These are phyloP conservation scores for Pisolithus tinctorius DNA, from an alignment of 768 basidiomycete species.

Conservation along the genomic window DNA sequence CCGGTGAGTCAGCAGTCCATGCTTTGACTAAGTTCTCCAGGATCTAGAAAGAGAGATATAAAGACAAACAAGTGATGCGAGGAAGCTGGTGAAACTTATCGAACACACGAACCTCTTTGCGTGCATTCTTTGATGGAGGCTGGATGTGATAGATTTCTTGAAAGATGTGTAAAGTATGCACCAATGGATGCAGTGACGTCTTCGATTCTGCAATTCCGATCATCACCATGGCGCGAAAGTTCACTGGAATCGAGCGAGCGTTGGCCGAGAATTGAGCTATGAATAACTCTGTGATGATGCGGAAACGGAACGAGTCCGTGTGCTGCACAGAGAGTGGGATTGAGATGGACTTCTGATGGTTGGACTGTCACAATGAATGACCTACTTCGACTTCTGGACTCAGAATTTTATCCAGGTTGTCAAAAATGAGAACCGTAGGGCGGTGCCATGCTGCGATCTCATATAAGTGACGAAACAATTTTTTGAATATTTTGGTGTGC, in stretches of 20 bases:
- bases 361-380: conserved; percentile 6
- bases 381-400: conserved; percentile 78
- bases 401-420: conserved; percentile 81
- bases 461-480: conserved; percentile 68
- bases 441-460: conserved; percentile 69
- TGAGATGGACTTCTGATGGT: neutral
- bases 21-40: conserved; percentile 14
- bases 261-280: conserved; percentile 56
- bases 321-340: conserved; percentile 44
- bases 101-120: conserved; percentile 60
- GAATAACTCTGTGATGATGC: conserved; percentile 77
- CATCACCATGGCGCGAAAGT: conserved; percentile 62
- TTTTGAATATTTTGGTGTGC: conserved; percentile 56
- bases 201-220: conserved; percentile 70
- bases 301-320: conserved; percentile 74
- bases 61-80: neutral
- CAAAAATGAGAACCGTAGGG: conserved; percentile 79
- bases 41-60: conserved; percentile 12
- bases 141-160: conserved; percentile 68
- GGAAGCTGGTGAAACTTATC: neutral
- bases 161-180: conserved; percentile 74
- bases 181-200: conserved; percentile 62
- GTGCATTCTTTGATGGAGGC: conserved; percentile 67
- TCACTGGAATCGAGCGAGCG: conserved; percentile 42
- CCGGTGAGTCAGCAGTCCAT: conserved; percentile 9